phyloP scores from a whole-genome alignment of 768 basidiomycete genomes.

The Nidula microcarpa region DNA sequence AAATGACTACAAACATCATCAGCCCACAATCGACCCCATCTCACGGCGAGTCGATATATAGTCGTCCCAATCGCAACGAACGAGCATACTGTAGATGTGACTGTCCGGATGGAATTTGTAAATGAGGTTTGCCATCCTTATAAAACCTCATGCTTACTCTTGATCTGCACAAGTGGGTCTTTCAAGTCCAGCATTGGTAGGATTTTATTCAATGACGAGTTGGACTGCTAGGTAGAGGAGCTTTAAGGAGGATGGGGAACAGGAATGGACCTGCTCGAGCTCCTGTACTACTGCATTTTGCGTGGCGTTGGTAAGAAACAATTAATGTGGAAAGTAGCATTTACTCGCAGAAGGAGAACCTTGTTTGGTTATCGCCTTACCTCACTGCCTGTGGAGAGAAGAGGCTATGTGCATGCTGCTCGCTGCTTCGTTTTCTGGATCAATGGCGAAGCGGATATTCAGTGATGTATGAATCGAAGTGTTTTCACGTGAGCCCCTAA shows the following conservation, averaged over 20 bases:
- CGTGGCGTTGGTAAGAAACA: not conserved
- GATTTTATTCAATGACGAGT: not conserved
- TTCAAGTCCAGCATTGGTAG: conserved; percentile 1
- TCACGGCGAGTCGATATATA: conserved; percentile 23
- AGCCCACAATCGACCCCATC: conserved; percentile 26
- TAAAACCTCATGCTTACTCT: conserved; percentile 3
- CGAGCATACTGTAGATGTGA: conserved; percentile 27
- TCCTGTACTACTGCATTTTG: no score
- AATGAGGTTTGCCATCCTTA: no score
- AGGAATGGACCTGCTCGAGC: no score
- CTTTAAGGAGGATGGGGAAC: not conserved
- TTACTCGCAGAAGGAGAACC: not conserved
- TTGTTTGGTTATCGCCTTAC: not conserved
- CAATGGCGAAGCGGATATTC: not conserved
- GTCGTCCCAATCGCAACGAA: conserved; percentile 27
- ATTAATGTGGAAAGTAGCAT: not conserved
- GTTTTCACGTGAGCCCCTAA: no score
- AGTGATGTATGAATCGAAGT: no score
- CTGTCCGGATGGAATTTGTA: conserved; percentile 8
- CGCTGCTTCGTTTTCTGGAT: not conserved
- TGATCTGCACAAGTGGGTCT: conserved; percentile 11
- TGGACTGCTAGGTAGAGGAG: not conserved
- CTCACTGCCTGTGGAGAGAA: not conserved
- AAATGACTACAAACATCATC: conserved; percentile 26
- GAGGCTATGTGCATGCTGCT: not conserved